These are phyloP conservation scores for Fraxinus dipetala DNA, from an alignment of 305 asterid species.

Conservation along the genomic window DNA sequence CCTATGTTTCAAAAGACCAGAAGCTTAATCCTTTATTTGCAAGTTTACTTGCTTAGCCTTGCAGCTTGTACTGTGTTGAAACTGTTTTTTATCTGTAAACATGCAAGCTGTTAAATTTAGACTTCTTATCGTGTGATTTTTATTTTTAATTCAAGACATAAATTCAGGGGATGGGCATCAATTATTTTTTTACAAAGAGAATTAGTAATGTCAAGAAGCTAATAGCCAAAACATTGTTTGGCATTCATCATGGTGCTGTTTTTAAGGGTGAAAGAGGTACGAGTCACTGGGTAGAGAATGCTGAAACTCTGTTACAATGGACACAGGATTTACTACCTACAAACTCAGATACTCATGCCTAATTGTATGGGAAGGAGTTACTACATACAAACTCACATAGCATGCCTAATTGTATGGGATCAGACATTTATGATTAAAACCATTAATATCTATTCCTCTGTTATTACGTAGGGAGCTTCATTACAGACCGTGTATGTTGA, in stretches of 20 bases:
- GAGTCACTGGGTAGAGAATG: not conserved
- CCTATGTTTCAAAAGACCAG: not conserved
- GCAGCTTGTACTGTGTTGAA: not conserved
- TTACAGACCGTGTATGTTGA: not conserved
- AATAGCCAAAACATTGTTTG: not conserved
- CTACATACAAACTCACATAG: not conserved
- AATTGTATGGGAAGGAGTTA: not conserved
- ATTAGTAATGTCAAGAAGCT: not conserved
- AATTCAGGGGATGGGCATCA: not conserved
- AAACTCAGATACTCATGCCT: not conserved
- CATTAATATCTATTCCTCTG: not conserved
- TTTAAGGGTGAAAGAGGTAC: not conserved
- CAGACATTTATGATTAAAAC: not conserved
- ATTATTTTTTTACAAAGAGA: not conserved
- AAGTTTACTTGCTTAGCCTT: not conserved
- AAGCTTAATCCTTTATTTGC: not conserved
- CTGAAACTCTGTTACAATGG: not conserved
- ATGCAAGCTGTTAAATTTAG: not conserved
- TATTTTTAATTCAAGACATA: not conserved
- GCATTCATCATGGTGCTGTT: not conserved
- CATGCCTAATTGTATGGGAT: not conserved
- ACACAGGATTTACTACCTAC: not conserved
- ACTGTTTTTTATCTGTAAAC: not conserved
- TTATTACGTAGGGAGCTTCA: constrained; percentile 4
- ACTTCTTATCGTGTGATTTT: not conserved